phyloP scores from a whole-genome alignment of 2,329 filamentous ascomycete species.

The Cladosporium velox region DNA sequence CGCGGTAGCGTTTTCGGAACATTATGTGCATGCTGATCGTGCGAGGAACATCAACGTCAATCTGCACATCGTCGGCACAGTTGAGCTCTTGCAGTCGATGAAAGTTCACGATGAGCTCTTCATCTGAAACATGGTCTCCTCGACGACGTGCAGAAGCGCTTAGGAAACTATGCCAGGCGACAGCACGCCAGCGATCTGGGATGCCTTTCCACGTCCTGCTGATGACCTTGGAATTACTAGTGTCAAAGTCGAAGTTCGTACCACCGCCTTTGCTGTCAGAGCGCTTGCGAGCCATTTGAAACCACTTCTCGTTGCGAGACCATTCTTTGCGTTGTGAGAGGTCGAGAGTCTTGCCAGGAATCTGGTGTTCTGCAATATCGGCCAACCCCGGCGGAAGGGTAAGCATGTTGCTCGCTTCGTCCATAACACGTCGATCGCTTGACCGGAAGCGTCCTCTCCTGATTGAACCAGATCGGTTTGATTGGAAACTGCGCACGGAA shows the following conservation, averaged over 20 bases:
- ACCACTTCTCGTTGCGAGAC: conserved; percentile 66
- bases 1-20: conserved; percentile 89
- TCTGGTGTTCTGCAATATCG: conserved; percentile 48
- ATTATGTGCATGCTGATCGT: conserved; percentile 97
- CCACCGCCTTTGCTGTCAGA: conserved; percentile 53
- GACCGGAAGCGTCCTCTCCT: conserved; percentile 47
- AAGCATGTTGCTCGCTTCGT: conserved; percentile 66
- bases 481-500: conserved; percentile 43
- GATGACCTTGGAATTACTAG: conserved; percentile 74
- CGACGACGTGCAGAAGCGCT: conserved; percentile 70
- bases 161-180: conserved; percentile 94
- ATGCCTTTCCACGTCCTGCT: conserved; percentile 97
- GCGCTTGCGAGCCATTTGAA: conserved; percentile 61
- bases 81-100: conserved; percentile 70
- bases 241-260: conserved; percentile 77
- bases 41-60: conserved; percentile 92
- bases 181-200: conserved; percentile 88
- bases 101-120: conserved; percentile 70
- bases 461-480: conserved; percentile 41
- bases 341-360: conserved; percentile 51
- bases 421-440: conserved; percentile 55
- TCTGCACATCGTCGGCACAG: conserved; percentile 91
- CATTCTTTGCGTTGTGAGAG: conserved; percentile 60
- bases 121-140: conserved; percentile 62
- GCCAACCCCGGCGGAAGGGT: conserved; percentile 57